Percentiles rank a stretch among this genome's conserved stretches.
phyloP scores from a whole-genome alignment of 1,284 basidiomycete genomes.

The Neotropicomus parvogracilis region DNA sequence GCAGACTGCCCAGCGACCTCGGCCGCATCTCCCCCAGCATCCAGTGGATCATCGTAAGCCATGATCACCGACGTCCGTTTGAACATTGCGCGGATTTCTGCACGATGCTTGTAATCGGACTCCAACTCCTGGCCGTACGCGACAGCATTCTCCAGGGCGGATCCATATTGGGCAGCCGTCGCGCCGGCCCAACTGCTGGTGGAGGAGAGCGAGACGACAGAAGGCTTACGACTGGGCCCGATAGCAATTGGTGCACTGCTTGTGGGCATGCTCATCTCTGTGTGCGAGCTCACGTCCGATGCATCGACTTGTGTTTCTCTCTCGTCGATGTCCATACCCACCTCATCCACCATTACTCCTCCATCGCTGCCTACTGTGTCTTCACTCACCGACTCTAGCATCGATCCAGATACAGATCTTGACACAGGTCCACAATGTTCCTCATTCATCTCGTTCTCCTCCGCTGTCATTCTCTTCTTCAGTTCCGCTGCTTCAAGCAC shows the following conservation, averaged over 20 bases:
- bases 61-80: slow-evolving; percentile 74
- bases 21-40: slow-evolving; percentile 58
- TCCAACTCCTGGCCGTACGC: slow-evolving; percentile 67
- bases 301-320: slow-evolving; percentile 30
- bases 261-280: slow-evolving; percentile 20
- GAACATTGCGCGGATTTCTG: slow-evolving; percentile 61
- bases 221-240: slow-evolving; percentile 26
- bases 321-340: slow-evolving; percentile 54
- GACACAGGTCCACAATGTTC: slow-evolving; percentile 28
- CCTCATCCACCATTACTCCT: slow-evolving; percentile 36
- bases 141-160: slow-evolving; percentile 62
- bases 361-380: slow-evolving; percentile 26
- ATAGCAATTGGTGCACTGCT: slow-evolving; percentile 33
- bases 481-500: slow-evolving; percentile 65
- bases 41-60: slow-evolving; percentile 70
- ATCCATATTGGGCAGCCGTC: slow-evolving; percentile 45
- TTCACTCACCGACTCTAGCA: slow-evolving; percentile 28
- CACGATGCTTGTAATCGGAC: slow-evolving; percentile 65
- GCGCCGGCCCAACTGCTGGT: slow-evolving; percentile 27
- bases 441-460: slow-evolving; percentile 31
- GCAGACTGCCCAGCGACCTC: slow-evolving; percentile 66
- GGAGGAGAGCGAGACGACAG: slow-evolving; percentile 26
- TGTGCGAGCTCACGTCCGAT: slow-evolving; percentile 20
- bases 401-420: slow-evolving; percentile 27
- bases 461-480: slow-evolving; percentile 52